phyloP scores from a whole-genome alignment of 2,329 filamentous ascomycete species.

The Rhynchosporium secalis region DNA sequence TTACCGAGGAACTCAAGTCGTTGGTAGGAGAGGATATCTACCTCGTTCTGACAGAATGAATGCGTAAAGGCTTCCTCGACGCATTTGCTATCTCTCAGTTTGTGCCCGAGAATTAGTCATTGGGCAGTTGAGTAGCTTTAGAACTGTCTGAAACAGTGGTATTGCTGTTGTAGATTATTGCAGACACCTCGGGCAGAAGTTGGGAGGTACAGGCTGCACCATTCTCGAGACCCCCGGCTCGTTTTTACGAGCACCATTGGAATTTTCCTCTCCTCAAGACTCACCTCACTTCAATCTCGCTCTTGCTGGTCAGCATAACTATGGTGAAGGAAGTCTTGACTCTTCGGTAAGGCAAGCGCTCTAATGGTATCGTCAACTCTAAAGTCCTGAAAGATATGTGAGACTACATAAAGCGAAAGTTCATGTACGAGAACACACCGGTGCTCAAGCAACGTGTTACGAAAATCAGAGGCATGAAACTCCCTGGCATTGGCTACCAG shows the following conservation, averaged over 20 bases:
- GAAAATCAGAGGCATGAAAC: background rate
- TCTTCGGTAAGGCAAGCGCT: background rate
- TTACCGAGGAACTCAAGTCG: slow-evolving; percentile 89
- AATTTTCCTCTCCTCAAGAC: no score
- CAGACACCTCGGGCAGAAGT: no score
- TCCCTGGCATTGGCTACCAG: background rate
- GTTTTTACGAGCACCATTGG: no score
- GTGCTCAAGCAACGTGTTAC: background rate
- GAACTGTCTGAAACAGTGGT: no score
- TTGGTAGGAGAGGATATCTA: slow-evolving; percentile 53
- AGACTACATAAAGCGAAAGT: background rate
- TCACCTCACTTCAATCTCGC: no score
- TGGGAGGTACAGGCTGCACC: no score
- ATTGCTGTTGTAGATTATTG: no score
- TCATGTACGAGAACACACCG: background rate
- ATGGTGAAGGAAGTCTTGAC: background rate
- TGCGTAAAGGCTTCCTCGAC: slow-evolving; percentile 82
- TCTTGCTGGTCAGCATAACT: background rate
- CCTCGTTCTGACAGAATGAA: slow-evolving; percentile 53
- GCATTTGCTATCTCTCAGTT: slow-evolving; percentile 58
- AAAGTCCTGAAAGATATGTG: background rate
- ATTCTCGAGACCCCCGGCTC: no score
- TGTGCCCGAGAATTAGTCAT: background rate
- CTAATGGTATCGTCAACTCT: background rate
- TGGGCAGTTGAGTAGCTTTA: no score